Conservation (phyloP, 129 eudicot species). For the Chrysanthemum seticuspe region DNA sequence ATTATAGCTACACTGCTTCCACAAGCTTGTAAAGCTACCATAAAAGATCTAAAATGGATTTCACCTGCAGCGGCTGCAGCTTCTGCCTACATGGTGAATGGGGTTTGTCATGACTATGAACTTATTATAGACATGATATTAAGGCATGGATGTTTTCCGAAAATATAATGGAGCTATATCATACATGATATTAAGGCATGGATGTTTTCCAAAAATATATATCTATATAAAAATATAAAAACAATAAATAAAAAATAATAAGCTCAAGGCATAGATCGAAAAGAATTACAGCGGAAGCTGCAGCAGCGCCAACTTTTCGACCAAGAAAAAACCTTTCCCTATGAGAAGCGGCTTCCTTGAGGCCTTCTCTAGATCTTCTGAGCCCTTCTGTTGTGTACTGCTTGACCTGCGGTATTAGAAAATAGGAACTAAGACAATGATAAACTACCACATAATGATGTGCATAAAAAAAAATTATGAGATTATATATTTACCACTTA, state of each 20-base stretch:
- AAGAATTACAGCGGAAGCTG: conserved; percentile 70
- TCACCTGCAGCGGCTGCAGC: conserved; percentile 90
- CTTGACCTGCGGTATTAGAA: conserved; percentile 43
- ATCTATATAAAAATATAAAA: too few species aligned
- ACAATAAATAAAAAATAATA: too few species aligned
- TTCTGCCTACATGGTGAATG: conserved; percentile 66
- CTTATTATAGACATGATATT: too few species aligned
- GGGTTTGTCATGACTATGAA: conserved; percentile 20
- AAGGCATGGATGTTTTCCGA: background rate
- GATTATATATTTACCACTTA: conserved; percentile 30
- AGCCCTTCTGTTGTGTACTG: conserved; percentile 83
- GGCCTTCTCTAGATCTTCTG: conserved; percentile 79
- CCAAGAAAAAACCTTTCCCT: conserved; percentile 85
- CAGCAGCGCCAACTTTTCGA: conserved; percentile 77
- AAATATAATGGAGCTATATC: background rate
- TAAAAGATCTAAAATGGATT: conserved; percentile 79
- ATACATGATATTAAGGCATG: background rate
- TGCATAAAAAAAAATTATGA: background rate
- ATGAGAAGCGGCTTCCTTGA: conserved; percentile 82
- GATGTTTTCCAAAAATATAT: too few species aligned
- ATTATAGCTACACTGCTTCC: conserved; percentile 96
- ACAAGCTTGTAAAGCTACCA: conserved; percentile 92
- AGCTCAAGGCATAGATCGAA: conserved; percentile 19
- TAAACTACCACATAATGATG: background rate
- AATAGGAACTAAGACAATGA: conserved; percentile 8